Evolutionary conservation across 306 rosid genomes (phyloP).

Genomic region (Carpinus viminea): DNA sequence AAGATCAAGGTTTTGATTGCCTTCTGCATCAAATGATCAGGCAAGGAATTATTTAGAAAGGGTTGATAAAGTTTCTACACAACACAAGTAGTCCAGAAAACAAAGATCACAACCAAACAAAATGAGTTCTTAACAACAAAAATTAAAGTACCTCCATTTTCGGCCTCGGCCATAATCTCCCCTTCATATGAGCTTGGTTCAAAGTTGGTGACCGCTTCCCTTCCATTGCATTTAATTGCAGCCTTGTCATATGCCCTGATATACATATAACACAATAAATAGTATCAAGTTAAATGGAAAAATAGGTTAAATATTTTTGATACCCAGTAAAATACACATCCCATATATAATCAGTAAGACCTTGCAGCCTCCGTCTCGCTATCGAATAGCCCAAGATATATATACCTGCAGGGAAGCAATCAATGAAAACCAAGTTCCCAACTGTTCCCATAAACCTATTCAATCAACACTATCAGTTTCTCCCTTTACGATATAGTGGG

Average conservation of each 20-base stretch:
- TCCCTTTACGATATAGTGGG: neutral
- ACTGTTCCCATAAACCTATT: constrained; percentile 16
- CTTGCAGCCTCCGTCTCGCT: constrained; percentile 97
- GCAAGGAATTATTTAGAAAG: neutral
- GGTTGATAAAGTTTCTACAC: neutral
- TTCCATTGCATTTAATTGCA: constrained; percentile 82
- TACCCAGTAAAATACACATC: constrained; percentile 19
- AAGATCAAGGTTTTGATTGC: constrained; percentile 67
- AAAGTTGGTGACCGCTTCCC: constrained; percentile 89
- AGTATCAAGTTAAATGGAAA: constrained; percentile 9
- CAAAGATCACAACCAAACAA: neutral
- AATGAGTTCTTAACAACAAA: neutral
- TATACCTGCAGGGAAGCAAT: constrained; percentile 73
- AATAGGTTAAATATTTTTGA: constrained; percentile 17
- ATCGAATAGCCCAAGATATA: constrained; percentile 91
- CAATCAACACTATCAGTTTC: constrained; percentile 6
- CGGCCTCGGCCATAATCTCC: constrained; percentile 51
- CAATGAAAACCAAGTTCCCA: constrained; percentile 37
- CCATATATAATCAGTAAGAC: constrained; percentile 40
- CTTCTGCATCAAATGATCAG: constrained; percentile 35
- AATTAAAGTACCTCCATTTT: constrained; percentile 57
- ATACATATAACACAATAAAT: constrained; percentile 27
- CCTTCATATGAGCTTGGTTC: constrained; percentile 64
- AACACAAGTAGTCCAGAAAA: neutral
- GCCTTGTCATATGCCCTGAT: constrained; percentile 93